These are phyloP conservation scores for Colletotrichum kahawae DNA, from an alignment of 2,329 filamentous ascomycete genomes.

Conservation along the genomic window DNA sequence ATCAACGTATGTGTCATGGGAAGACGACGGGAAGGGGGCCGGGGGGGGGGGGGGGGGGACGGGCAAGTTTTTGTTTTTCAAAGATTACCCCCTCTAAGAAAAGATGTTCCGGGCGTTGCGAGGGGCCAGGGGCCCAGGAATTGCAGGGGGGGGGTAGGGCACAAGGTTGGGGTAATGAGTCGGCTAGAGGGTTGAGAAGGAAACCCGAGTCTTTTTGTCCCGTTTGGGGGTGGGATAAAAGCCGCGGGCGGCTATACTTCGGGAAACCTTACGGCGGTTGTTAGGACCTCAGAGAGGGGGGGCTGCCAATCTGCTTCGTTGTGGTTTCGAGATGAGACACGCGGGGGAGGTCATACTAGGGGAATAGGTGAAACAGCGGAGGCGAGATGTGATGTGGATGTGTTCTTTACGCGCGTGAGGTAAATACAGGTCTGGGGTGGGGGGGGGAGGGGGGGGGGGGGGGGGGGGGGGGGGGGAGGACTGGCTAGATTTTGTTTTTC, in stretches of 20 bases:
- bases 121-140: neutral
- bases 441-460: no score
- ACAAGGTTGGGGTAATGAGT: conserved; percentile 19
- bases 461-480: neutral
- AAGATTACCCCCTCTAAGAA: neutral
- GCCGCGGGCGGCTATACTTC: no score
- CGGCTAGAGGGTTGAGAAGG: conserved; percentile 33
- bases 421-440: no score
- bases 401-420: no score
- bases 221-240: neutral
- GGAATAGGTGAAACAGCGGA: no score
- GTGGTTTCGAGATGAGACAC: no score
- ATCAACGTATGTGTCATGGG: neutral
- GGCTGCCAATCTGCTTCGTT: no score
- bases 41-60: neutral
- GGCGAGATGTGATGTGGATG: no score
- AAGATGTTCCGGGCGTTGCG: neutral
- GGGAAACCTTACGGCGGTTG: no score
- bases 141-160: neutral
- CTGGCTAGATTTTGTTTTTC: neutral
- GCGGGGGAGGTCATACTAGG: no score
- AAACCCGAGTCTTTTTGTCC: conserved; percentile 41
- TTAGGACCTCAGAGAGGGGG: no score
- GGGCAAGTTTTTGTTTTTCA: neutral
- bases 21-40: neutral